Percentiles rank a stretch among this genome's conserved stretches.
Evolutionary conservation across 2,329 filamentous ascomycete genomes (phyloP).

Genomic region (Apiospora malaysiana): DNA sequence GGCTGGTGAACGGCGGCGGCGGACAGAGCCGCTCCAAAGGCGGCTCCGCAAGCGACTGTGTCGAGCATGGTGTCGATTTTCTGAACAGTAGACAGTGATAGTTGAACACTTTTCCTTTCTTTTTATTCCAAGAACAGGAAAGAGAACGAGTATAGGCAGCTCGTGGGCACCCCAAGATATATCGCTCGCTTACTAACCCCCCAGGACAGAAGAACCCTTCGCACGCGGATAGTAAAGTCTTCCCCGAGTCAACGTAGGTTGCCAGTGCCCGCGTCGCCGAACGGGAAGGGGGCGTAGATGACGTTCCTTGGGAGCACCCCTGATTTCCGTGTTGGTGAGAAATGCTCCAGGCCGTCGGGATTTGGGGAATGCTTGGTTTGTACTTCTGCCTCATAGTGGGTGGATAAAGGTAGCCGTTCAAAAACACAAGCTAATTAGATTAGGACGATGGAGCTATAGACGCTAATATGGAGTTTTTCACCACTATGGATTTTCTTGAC

Average conservation of each 20-base stretch:
- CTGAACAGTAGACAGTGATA: background rate
- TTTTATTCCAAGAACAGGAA: background rate
- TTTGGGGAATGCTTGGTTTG: background rate
- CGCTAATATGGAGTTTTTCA: background rate
- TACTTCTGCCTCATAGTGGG: constrained; percentile 3
- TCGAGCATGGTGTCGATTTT: constrained; percentile 1
- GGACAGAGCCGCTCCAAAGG: constrained; percentile 67
- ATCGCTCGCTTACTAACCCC: background rate
- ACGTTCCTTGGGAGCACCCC: background rate
- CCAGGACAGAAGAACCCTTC: background rate
- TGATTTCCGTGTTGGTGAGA: background rate
- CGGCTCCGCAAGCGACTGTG: constrained; percentile 54
- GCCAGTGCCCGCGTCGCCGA: background rate
- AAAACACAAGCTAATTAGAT: background rate
- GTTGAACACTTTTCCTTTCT: background rate
- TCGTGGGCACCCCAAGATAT: background rate
- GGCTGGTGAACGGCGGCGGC: constrained; percentile 66
- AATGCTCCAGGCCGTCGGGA: background rate
- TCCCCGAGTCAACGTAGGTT: background rate
- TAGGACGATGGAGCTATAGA: background rate
- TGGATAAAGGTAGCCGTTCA: background rate
- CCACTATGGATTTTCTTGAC: background rate
- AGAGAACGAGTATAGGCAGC: background rate
- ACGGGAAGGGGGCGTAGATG: background rate
- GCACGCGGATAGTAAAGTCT: background rate